Percentiles rank a stretch among this genome's conserved stretches.
phyloP scores from a whole-genome alignment of 768 basidiomycete genomes.

The Pholiota microspora region DNA sequence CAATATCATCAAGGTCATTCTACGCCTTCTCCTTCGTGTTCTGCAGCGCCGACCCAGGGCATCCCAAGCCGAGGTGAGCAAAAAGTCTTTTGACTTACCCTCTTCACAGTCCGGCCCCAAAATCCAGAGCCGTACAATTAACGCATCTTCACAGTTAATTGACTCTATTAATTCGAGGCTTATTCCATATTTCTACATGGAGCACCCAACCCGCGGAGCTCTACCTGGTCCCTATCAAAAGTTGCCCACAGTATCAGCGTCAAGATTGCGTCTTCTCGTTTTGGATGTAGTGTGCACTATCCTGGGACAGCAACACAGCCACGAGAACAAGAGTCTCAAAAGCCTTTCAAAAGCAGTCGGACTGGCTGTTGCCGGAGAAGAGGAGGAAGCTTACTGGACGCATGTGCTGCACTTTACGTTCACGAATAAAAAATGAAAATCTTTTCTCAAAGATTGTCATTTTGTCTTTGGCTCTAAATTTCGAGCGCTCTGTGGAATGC shows the following conservation, averaged over 20 bases:
- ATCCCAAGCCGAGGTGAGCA: slow-evolving; percentile 39
- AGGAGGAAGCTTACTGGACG: slow-evolving; percentile 39
- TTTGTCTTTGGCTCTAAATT: too few relatives aligned
- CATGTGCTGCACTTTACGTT: slow-evolving; percentile 19
- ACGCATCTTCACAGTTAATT: slow-evolving; percentile 25
- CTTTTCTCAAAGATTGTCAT: too few relatives aligned
- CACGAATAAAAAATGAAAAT: slow-evolving; percentile 14
- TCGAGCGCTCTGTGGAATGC: too few relatives aligned
- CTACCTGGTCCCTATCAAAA: slow-evolving; percentile 77
- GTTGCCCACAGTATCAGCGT: slow-evolving; percentile 39
- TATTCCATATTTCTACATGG: slow-evolving; percentile 76
- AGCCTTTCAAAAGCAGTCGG: slow-evolving; percentile 26
- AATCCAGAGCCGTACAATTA: slow-evolving; percentile 6
- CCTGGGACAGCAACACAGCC: slow-evolving; percentile 16
- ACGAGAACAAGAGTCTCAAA: slow-evolving; percentile 15
- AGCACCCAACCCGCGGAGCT: slow-evolving; percentile 71
- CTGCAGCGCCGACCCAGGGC: slow-evolving; percentile 55
- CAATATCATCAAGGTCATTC: slow-evolving; percentile 41
- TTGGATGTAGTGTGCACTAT: slow-evolving; percentile 57
- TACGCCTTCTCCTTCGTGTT: slow-evolving; percentile 62
- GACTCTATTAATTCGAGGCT: slow-evolving; percentile 56
- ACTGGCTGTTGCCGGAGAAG: slow-evolving; percentile 34
- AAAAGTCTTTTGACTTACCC: not conserved
- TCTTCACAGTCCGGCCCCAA: not conserved
- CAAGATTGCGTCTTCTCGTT: slow-evolving; percentile 50